Conservation (phyloP, 495 filamentous ascomycete species). For the Aspergillus mulundensis region DNA sequence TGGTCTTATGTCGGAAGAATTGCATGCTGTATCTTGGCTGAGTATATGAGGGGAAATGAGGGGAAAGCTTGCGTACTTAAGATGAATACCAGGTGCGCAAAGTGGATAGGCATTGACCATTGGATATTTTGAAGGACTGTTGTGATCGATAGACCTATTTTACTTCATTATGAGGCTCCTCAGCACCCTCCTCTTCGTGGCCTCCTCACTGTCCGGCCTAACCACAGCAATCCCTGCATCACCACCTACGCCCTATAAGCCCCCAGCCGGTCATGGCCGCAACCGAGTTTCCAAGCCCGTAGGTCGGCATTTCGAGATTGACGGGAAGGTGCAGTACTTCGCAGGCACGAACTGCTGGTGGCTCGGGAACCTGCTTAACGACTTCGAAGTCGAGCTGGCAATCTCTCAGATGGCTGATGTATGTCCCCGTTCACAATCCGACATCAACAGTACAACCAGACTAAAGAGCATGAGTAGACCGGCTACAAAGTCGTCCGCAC, state of each 20-base stretch:
- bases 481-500: conserved; percentile 64
- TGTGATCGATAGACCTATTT: not conserved
- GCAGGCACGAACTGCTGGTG: conserved; percentile 74
- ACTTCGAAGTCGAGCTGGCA: conserved; percentile 54
- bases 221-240: not conserved
- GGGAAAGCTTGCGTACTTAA: not conserved
- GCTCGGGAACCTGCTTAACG: conserved; percentile 61
- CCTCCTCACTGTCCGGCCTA: not conserved
- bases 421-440: not conserved
- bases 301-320: conserved; percentile 56
- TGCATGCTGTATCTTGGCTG: not conserved
- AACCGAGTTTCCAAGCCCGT: conserved; percentile 18
- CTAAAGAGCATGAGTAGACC: conserved; percentile 35
- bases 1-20: not conserved
- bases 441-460: not conserved
- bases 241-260: no score
- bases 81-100: no score
- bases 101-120: no score
- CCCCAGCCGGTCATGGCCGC: not conserved
- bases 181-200: not conserved
- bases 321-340: conserved; percentile 57
- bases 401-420: conserved; percentile 22
- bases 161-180: not conserved
- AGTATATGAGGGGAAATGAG: not conserved
- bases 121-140: no score